Base-by-base conservation (phyloP, 768 basidiomycete genomes). In the Tubosaeta sp. region DNA sequence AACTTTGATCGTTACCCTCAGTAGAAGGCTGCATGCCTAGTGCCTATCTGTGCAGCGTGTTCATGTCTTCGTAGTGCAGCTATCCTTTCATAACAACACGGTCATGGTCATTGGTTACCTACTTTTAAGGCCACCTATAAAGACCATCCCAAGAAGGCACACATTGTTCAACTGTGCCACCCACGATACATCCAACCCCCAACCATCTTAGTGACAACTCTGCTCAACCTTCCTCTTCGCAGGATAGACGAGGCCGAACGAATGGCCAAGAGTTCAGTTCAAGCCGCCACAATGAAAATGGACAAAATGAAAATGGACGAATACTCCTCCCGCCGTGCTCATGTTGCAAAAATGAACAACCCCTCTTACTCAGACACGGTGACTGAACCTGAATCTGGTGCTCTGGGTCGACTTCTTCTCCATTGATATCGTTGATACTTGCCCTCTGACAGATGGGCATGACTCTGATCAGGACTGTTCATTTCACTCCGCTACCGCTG, bases 201-300 rank as follows among this genome's bases (percentile, higher is more conserved):
- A 37, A 54, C 9, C 13, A 55, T 17, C 61, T 63, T 13, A 1
- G 2, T 3, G 7, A 35, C 2, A 22, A 43, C 12, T 14, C 22
- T 22, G n/a, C n/a, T n/a, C n/a, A n/a, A n/a, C n/a, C n/a, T n/a
- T n/a, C 14, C 38, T 57, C 32, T 59, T 14, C 43, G 22, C 22
- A 22, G 22, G 22, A 22, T 22, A 22, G 22, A 62, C 42, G 64
- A 63, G 31, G 62, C 56, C 5, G 55, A 64, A 43, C 47, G 16
- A 48, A 63, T 52, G 41, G 59, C 56, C 47, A 61, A 32, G 39
- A 25, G 6, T 22, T 16, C 11, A 2, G 6, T 34, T 17, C 0
- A n/a, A 31, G 5, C 4, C 17, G 3, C 16, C 19, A 22, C 22
- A 22, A 3, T 22, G 3, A 22, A 22, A 25, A 14, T 11, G n/a